Evolutionary conservation across 2,329 filamentous ascomycete genomes (phyloP), one percentile per base, ranked within the genome.

Genomic region (Rutstroemia sp.): DNA sequence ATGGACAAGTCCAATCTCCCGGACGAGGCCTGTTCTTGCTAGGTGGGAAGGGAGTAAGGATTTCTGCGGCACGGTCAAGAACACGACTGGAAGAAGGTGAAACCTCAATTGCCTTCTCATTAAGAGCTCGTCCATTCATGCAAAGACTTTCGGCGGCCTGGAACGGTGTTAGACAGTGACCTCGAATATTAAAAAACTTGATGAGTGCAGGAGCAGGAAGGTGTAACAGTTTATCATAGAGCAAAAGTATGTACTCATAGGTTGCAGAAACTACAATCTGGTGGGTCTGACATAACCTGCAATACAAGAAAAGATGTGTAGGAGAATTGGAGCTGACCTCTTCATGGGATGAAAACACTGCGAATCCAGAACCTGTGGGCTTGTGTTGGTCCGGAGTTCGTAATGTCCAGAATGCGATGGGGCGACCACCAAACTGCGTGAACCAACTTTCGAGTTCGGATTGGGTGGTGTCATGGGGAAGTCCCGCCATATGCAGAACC

Each of bases 371-470:
- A 45, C 94, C 94, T 9, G 94, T 99, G n/a, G 94, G 94, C 79
- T 99, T 99, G 75, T 97, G 94, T 75, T 97, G 94, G 73, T 99
- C 94, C 3, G 94, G 94, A 14, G 94, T 99, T 60, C 92, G 88
- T 51, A 99, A 81, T 17, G 94, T 99, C 94, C 94, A 99, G 76
- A 99, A 99, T 19, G 94, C 94, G 75, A 99, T 99, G 30, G 94
- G 94, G 45, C 94, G 88, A 50, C 94, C 94, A 62, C 94, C 94
- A 70, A 96, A 99, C 73, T 99, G 94, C 30, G 94, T 99, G 71
- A 97, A 99, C 94, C 94, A 99, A 75, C 92, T 96, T 76, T 99
- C 94, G 23, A 99, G 81, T 76, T 99, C 94, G 3, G 92, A 97
- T 75, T 99, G 94, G 1, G 94, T 99, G 38, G 94, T 99, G 68